Base-by-base conservation (phyloP, 768 basidiomycete species). In the Pleurotus tuber-regium region DNA sequence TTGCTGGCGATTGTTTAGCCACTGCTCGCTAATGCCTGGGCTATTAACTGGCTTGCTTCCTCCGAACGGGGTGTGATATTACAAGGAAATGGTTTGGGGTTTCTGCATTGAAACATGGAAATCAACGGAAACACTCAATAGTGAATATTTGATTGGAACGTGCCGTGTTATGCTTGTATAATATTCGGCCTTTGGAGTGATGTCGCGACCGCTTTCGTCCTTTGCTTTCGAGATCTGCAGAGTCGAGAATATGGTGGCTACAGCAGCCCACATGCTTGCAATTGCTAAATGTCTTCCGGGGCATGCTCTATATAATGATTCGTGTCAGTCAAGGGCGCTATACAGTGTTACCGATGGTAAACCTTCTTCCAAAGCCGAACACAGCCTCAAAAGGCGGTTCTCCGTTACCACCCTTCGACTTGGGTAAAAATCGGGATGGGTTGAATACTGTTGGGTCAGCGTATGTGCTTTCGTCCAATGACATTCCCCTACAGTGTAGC, bases 211-310 rank as follows among this genome's bases (percentile, higher is more conserved):
- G 4, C 56, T 51, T 9, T 59, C 54, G 19, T 67, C 66, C 16
- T 54, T 50, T 0, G 62, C 57, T 40, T 63, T 70, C 10, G 48
- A 40, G 35, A 74, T 47, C 14, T 47, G 53, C 43, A 70, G n/a
- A 0, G 64, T 62, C 1, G 67, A 57, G n/a, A 74, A 54, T 11
- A 66, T 50, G 6, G 63, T 66, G n/a, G 59, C 68, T 16, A 72
- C 44, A 2, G 61, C 54, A 5, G 63, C 62, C 67, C 66, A 74
- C 30, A 71, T 24, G 6, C 56, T 66, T 18, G 62, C 60, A 8
- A 66, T 60, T n/a, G 67, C 73, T 2, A 75, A 36, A 23, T 69
- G 52, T 24, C 36, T 56, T 18, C 74, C 71, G 11, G 73, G 55
- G 35, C 55, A 57, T n/a, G 49, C 50, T 40, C 55, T 57, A 40